Percentiles rank a stretch among this genome's conserved stretches.
Evolutionary conservation across 2,329 filamentous ascomycete genomes (phyloP).

Genomic region (Clonostachys sp.): DNA sequence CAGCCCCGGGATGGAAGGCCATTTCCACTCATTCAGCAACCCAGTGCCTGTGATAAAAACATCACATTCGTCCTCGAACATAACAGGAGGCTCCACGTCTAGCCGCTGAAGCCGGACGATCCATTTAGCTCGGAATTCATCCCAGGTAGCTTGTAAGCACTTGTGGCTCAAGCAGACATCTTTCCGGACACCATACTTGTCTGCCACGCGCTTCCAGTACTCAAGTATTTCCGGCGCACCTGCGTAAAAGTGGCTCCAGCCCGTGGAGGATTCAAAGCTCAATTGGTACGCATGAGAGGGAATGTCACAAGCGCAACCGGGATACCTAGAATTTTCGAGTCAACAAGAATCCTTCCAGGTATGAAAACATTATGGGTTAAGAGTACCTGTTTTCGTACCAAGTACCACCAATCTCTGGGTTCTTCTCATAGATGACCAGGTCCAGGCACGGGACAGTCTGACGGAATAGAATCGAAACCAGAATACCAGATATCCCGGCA

Average conservation of each 20-base stretch:
- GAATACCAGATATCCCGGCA: constrained; percentile 19
- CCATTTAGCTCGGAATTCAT: constrained; percentile 32
- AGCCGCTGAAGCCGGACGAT: constrained; percentile 12
- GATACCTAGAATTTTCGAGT: constrained; percentile 27
- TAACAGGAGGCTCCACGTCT: constrained; percentile 8
- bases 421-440: constrained; percentile 1
- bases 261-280: constrained; percentile 3
- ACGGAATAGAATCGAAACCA: constrained; percentile 44
- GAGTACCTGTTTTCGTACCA: constrained; percentile 1
- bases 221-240: constrained; percentile 8
- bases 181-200: constrained; percentile 9
- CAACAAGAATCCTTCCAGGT: not conserved
- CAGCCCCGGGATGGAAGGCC: constrained; percentile 46
- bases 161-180: constrained; percentile 7
- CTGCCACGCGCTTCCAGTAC: constrained; percentile 10
- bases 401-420: constrained; percentile 1
- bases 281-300: constrained; percentile 7
- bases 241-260: constrained; percentile 4
- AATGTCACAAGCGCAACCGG: constrained; percentile 32
- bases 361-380: not conserved
- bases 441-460: not conserved
- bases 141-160: constrained; percentile 22
- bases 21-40: constrained; percentile 44
- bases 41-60: constrained; percentile 42
- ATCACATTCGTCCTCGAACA: constrained; percentile 32